These are phyloP conservation scores for Plasmodium vivax DNA, from an alignment of 169 alveolate species.

Conservation along the genomic window DNA sequence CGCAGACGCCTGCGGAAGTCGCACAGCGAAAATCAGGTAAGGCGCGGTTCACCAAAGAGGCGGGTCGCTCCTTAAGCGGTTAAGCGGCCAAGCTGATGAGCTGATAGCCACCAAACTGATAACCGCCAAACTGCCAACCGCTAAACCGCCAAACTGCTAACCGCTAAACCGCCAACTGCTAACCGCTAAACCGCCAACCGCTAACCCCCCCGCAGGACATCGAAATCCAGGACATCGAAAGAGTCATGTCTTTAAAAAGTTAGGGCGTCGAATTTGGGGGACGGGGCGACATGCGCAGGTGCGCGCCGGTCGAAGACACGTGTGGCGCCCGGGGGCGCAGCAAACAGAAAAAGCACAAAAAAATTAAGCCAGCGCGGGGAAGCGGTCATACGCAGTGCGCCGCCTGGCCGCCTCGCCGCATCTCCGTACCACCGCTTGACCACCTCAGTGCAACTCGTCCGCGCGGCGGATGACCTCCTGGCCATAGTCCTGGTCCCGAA, in stretches of 20 bases:
- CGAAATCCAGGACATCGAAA: slow-evolving; percentile 65
- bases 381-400: neutral
- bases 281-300: neutral
- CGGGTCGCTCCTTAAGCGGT: neutral
- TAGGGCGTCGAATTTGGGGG: neutral
- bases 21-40: slow-evolving; percentile 9
- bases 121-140: no score
- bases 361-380: neutral
- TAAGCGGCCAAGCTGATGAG: no score
- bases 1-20: slow-evolving; percentile 20
- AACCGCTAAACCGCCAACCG: neutral
- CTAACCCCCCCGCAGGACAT: slow-evolving; percentile 24
- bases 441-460: slow-evolving; percentile 21
- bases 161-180: neutral
- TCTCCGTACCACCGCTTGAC: neutral
- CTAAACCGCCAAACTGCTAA: neutral
- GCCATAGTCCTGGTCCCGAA: slow-evolving; percentile 62
- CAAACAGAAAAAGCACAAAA: neutral
- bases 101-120: no score
- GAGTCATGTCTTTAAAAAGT: slow-evolving; percentile 41
- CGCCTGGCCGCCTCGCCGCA: neutral
- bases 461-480: slow-evolving; percentile 62
- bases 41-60: neutral
- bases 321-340: neutral
- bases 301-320: neutral